These are phyloP conservation scores for Boletus subcaerulescens DNA, from an alignment of 768 basidiomycete species.

Conservation along the genomic window DNA sequence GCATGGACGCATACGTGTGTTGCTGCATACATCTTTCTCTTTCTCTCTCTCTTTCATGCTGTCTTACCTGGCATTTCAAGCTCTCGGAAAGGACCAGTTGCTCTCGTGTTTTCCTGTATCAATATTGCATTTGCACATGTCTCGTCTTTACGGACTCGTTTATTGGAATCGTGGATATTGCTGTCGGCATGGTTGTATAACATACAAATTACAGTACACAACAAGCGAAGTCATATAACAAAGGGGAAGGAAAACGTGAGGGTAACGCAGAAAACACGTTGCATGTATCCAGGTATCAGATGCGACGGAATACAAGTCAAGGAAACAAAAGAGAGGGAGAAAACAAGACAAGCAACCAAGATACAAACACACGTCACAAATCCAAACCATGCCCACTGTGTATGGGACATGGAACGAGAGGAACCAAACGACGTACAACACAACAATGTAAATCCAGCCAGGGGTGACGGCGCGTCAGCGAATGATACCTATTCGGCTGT, in stretches of 20 bases:
- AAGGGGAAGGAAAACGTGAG: neutral
- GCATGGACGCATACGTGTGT: neutral
- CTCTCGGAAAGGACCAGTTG: neutral
- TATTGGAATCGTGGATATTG: neutral
- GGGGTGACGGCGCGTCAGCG: no score
- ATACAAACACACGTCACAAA: neutral
- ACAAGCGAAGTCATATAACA: neutral
- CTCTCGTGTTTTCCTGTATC: conserved; percentile 1
- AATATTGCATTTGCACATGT: neutral
- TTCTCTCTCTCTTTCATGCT: neutral
- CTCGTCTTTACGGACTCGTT: neutral
- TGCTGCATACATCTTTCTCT: neutral
- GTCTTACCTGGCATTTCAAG: neutral
- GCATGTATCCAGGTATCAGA: conserved; percentile 1
- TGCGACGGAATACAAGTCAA: neutral
- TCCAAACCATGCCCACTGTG: neutral
- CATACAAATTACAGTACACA: neutral
- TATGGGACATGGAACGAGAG: neutral
- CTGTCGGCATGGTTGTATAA: neutral
- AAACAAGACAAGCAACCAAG: neutral
- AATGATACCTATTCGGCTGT: no score
- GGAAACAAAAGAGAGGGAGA: neutral
- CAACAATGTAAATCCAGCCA: neutral
- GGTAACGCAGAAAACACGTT: neutral
- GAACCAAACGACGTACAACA: neutral